phyloP scores from a whole-genome alignment of 1,139 yeast species.

The Lodderomyces parapsilosis region DNA sequence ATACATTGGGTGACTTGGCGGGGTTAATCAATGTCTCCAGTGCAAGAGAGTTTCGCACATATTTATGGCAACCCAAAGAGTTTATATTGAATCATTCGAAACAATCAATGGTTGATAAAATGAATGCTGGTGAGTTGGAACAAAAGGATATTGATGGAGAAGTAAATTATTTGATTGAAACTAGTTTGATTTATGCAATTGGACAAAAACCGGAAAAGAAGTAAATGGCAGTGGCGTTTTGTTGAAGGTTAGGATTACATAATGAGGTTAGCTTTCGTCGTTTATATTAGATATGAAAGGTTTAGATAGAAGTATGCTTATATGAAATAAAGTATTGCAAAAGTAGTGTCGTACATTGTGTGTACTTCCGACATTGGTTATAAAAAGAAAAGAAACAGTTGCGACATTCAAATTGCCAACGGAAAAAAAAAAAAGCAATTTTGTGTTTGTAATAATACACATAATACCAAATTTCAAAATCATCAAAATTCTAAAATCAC shows the following conservation, averaged over 20 bases:
- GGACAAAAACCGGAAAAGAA: slow-evolving; percentile 18
- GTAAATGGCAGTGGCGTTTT: not conserved
- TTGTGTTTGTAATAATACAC: no score
- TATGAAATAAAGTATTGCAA: no score
- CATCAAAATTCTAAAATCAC: not conserved
- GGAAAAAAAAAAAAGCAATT: not conserved
- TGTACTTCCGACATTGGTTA: no score
- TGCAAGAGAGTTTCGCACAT: slow-evolving; percentile 21
- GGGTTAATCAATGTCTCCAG: slow-evolving; percentile 25
- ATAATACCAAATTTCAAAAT: no score
- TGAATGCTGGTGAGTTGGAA: slow-evolving; percentile 19
- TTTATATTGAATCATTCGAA: slow-evolving; percentile 28
- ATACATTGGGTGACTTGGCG: slow-evolving; percentile 22
- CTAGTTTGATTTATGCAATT: slow-evolving; percentile 26
- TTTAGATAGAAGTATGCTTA: no score
- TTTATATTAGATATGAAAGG: not conserved
- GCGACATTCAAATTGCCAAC: no score
- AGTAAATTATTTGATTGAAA: slow-evolving; percentile 18
- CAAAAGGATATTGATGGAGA: slow-evolving; percentile 14
- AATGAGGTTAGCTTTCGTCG: no score
- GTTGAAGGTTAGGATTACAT: not conserved
- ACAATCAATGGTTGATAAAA: slow-evolving; percentile 15
- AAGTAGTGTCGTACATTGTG: no score
- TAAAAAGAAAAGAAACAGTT: not conserved
- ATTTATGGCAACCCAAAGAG: slow-evolving; percentile 23